Base-by-base conservation (phyloP, 140 eudicot species). In the Anethum foeniculum region DNA sequence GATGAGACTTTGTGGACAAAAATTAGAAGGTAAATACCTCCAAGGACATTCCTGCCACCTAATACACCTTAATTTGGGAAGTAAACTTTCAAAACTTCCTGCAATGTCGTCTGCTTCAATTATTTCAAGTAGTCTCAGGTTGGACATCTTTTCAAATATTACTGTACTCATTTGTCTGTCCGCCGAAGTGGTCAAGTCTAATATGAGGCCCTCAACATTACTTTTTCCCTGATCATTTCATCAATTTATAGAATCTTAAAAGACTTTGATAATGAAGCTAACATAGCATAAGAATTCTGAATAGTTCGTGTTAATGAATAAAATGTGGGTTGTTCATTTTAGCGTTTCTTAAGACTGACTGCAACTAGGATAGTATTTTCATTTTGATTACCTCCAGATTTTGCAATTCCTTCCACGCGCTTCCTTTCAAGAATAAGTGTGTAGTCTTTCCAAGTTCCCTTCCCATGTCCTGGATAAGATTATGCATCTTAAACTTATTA, bases 51-150 rank as follows among this genome's bases (percentile, higher is more conserved):
- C 65, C 46, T 85, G 83, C 85, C 88, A 82, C 65, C 81, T 65
- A 44, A 85, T 75, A 81, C 85, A 85, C 43, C 83, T 78, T 73
- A 85, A 47, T 51, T 85, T 81, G 30, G 76, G 49, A 14, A 76
- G 79, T 14, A 79, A 34, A 74, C 76, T 80, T 49, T 75, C n/a
- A 85, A 81, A 85, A 82, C 81, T 58, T 81, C 88, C 85, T 48
- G 38, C 36, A n/a, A 81, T 85, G 48, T 85, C 62, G 12, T 15
- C 34, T 11, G 75, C 82, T 18, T 85, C 64, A 67, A 78, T 65
- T 77, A 44, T 44, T 44, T 44, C 81, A 46, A 85, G 84, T 72
- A 85, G 38, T 54, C 86, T 78, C 49, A 82, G 82, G 10, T 85
- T 85, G 0, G 19, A 30, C 86, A 85, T 79, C 18, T 48, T 58